Percentiles rank a stretch among this genome's conserved stretches.
Conservation (phyloP, 1,139 yeast genomes). For the Meyerozyma elateridarum region DNA sequence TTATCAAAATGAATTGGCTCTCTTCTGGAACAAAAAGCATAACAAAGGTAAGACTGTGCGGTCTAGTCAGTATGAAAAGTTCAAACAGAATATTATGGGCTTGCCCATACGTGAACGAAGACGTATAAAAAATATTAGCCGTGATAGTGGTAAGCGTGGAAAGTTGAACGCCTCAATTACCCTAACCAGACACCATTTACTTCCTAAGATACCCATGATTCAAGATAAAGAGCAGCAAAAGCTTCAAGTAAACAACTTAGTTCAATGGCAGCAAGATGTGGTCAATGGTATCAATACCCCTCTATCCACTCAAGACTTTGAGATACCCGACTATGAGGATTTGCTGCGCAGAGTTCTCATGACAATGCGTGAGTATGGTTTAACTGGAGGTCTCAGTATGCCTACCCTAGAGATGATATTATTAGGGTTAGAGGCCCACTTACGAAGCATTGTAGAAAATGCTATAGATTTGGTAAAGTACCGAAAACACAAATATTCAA, state of each 20-base stretch:
- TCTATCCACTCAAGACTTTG: constrained; percentile 69
- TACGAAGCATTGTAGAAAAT: constrained; percentile 69
- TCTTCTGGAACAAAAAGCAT: constrained; percentile 49
- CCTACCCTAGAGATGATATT: constrained; percentile 74
- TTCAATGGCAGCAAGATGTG: constrained; percentile 92
- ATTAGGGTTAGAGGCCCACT: constrained; percentile 74
- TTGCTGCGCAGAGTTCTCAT: constrained; percentile 71
- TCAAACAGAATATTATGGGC: constrained; percentile 84
- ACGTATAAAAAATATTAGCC: constrained; percentile 75
- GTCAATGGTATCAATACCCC: constrained; percentile 86
- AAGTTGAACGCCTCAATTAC: constrained; percentile 73
- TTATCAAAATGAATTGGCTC: constrained; percentile 47
- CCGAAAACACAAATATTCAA: constrained; percentile 50
- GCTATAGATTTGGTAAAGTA: constrained; percentile 69
- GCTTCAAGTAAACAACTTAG: constrained; percentile 51
- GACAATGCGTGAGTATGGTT: constrained; percentile 85
- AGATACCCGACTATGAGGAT: constrained; percentile 76
- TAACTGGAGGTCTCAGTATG: constrained; percentile 73
- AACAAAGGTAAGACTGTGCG: constrained; percentile 43
- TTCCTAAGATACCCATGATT: constrained; percentile 86
- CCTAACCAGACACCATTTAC: constrained; percentile 74
- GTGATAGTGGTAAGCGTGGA: constrained; percentile 75
- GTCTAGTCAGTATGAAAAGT: constrained; percentile 67
- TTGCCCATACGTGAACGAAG: constrained; percentile 81
- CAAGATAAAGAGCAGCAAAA: constrained; percentile 52